Conservation (phyloP, 1,284 basidiomycete genomes). For the Omphalotus olearius region DNA sequence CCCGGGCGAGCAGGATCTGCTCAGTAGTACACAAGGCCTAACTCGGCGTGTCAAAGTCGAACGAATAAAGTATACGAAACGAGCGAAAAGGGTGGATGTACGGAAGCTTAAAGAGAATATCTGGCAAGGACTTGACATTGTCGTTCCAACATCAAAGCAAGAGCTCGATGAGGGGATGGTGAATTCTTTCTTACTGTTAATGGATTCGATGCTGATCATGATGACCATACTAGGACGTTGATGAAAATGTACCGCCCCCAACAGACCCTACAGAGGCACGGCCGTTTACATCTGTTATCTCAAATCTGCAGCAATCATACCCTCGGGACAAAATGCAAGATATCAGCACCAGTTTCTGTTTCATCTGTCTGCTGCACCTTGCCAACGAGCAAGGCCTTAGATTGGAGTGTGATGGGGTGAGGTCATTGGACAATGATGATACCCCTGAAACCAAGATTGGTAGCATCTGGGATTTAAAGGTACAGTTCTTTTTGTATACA, state of each 20-base stretch:
- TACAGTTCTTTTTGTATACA: constrained; percentile 24
- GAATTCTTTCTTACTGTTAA: constrained; percentile 14
- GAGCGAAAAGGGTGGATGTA: constrained; percentile 96
- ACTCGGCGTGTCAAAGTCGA: constrained; percentile 82
- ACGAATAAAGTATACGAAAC: constrained; percentile 92
- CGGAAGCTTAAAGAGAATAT: constrained; percentile 97
- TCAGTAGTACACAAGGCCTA: constrained; percentile 78
- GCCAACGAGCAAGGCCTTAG: constrained; percentile 94
- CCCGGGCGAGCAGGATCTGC: constrained; percentile 79
- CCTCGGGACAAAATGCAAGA: constrained; percentile 94
- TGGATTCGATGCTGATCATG: constrained; percentile 1
- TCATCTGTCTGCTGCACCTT: constrained; percentile 94
- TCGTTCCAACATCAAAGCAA: constrained; percentile 40
- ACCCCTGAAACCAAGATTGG: constrained; percentile 50
- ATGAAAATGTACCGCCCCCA: constrained; percentile 35
- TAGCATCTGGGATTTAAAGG: constrained; percentile 76
- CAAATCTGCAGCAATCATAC: constrained; percentile 78
- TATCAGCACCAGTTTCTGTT: constrained; percentile 99
- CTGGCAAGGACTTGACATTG: constrained; percentile 86
- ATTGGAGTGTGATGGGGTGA: constrained; percentile 49
- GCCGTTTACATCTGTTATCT: constrained; percentile 82
- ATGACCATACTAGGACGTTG: constrained; percentile 42
- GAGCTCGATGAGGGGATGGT: constrained; percentile 56
- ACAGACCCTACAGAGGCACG: constrained; percentile 67
- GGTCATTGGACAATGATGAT: constrained; percentile 19